Evolutionary conservation across 2,329 filamentous ascomycete species (phyloP).

Genomic region (Fusarium denticulatum): DNA sequence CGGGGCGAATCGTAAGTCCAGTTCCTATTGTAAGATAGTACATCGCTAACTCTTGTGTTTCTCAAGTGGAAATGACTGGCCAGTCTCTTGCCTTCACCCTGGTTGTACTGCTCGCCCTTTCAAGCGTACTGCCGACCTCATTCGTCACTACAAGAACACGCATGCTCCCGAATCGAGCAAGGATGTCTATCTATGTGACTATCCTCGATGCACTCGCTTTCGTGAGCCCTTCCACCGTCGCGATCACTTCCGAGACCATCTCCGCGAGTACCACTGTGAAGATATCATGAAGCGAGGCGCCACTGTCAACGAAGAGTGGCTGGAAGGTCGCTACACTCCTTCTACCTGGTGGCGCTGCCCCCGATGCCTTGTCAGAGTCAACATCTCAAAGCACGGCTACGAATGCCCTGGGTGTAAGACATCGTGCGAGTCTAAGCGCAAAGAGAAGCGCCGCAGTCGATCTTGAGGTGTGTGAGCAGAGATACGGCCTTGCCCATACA

Average conservation of each 20-base stretch:
- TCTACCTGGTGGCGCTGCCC: constrained; percentile 64
- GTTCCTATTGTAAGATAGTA: not conserved
- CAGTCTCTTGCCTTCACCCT: constrained; percentile 51
- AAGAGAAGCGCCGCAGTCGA: constrained; percentile 47
- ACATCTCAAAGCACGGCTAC: constrained; percentile 53
- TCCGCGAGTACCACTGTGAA: constrained; percentile 65
- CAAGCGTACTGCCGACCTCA: constrained; percentile 63
- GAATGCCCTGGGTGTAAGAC: constrained; percentile 60
- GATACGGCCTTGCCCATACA: constrained; percentile 15
- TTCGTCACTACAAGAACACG: constrained; percentile 61
- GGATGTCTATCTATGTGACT: constrained; percentile 62
- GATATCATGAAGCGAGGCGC: constrained; percentile 61
- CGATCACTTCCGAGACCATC: constrained; percentile 67
- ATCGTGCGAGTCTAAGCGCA: constrained; percentile 57
- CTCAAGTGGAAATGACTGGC: constrained; percentile 45
- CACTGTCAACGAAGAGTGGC: constrained; percentile 50
- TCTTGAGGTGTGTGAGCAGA: constrained; percentile 22
- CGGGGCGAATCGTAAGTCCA: constrained; percentile 29
- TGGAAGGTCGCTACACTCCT: constrained; percentile 52
- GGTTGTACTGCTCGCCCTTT: constrained; percentile 59
- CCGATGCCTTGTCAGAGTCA: constrained; percentile 60
- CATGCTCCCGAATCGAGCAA: constrained; percentile 57
- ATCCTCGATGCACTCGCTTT: constrained; percentile 57
- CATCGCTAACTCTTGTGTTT: constrained; percentile 10
- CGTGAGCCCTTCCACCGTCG: constrained; percentile 61